Conservation (phyloP, 352 stramenopile genomes). For the Pythium inflatum region DNA sequence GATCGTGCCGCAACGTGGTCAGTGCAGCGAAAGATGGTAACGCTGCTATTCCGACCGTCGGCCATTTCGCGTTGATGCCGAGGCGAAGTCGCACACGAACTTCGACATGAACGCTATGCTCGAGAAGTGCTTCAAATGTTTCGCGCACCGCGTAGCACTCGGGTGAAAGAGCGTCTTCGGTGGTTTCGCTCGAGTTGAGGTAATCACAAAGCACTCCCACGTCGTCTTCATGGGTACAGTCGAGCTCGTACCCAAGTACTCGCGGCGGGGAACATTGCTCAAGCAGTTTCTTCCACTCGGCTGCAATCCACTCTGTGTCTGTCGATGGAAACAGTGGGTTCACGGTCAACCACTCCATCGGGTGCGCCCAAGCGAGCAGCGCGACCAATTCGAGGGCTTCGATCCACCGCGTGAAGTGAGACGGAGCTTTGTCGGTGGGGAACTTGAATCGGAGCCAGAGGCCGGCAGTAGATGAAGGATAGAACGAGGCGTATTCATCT, state of each 20-base stretch:
- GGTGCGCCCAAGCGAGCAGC: too few species aligned
- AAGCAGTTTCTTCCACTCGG: too few species aligned
- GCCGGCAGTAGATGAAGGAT: too few species aligned
- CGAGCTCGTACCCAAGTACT: neutral
- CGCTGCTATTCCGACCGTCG: neutral
- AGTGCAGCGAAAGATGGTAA: neutral
- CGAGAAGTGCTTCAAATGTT: neutral
- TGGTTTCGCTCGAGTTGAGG: neutral
- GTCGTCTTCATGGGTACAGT: neutral
- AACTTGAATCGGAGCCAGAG: too few species aligned
- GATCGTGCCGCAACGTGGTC: neutral
- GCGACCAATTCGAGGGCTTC: too few species aligned
- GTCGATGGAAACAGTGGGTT: too few species aligned
- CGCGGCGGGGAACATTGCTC: neutral
- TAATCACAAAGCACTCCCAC: neutral
- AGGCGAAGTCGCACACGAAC: neutral
- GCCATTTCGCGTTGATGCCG: too few species aligned
- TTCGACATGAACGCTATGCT: neutral
- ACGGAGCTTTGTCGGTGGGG: too few species aligned
- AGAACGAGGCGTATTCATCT: too few species aligned
- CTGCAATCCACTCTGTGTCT: too few species aligned
- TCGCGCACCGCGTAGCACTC: neutral
- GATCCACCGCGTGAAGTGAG: too few species aligned
- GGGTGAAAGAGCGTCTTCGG: neutral
- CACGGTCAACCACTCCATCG: too few species aligned